Evolutionary conservation across 768 basidiomycete species (phyloP).

Genomic region (Tremella fuciformis): DNA sequence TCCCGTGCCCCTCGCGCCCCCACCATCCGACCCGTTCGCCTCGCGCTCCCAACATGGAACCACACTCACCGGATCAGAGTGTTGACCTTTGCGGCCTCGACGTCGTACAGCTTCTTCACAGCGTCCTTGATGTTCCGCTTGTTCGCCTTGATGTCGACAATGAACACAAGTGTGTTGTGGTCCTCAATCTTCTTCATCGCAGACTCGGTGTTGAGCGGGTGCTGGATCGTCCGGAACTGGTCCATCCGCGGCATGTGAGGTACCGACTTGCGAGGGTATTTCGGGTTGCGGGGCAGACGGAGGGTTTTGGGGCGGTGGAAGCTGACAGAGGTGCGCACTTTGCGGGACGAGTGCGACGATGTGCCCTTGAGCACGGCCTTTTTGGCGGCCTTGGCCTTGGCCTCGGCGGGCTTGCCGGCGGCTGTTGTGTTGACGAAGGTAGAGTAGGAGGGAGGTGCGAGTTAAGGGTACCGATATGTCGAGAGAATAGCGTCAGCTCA

Average conservation of each 20-base stretch:
- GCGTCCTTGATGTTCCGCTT: conserved; percentile 99
- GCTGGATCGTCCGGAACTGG: conserved; percentile 89
- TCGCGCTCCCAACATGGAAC: not conserved
- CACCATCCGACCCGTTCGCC: not conserved
- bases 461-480: no score
- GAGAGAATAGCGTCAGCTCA: no score
- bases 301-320: conserved; percentile 98
- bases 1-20: not conserved
- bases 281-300: conserved; percentile 73
- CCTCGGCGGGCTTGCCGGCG: conserved; percentile 53
- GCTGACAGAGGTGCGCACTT: conserved; percentile 76
- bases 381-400: conserved; percentile 90
- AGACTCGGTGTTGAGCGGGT: conserved; percentile 75
- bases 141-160: conserved; percentile 91
- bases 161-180: conserved; percentile 98
- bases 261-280: conserved; percentile 93
- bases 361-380: conserved; percentile 92
- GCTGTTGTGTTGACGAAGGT: conserved; percentile 29
- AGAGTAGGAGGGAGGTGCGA: not conserved
- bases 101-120: conserved; percentile 98
- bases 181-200: conserved; percentile 99
- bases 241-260: conserved; percentile 93
- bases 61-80: conserved; percentile 83
- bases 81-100: conserved; percentile 93
- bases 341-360: conserved; percentile 70